Evolutionary conservation across 129 eudicot genomes (phyloP).

Genomic region (Artemisia tridentata): DNA sequence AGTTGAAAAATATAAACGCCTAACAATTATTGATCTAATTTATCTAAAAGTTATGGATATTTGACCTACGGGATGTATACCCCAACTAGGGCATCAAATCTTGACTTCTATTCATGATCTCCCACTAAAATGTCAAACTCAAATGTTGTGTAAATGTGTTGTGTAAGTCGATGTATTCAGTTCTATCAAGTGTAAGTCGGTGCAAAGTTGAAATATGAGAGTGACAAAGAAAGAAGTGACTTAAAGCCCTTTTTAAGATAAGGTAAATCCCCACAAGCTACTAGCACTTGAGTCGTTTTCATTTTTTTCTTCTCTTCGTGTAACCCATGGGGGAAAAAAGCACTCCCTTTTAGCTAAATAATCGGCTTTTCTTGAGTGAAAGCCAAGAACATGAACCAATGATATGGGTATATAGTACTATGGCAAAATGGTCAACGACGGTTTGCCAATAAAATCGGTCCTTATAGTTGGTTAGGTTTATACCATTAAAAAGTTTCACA

Average conservation of each 20-base stretch:
- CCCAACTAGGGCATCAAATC: conserved; percentile 28
- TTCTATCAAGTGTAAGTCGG: conserved; percentile 31
- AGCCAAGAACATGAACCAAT: conserved; percentile 41
- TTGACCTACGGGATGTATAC: conserved; percentile 29
- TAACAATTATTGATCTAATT: conserved; percentile 8
- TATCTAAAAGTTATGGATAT: neutral
- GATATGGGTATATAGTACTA: conserved; percentile 29
- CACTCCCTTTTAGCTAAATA: conserved; percentile 21
- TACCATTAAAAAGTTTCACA: conserved; percentile 22
- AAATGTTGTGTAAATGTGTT: conserved; percentile 20
- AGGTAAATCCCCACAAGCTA: too few relatives aligned
- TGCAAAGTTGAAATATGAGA: conserved; percentile 35
- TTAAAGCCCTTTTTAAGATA: conserved; percentile 2
- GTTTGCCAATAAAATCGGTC: conserved; percentile 30
- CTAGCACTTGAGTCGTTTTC: conserved; percentile 23
- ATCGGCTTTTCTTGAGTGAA: conserved; percentile 41
- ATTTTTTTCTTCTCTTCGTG: conserved; percentile 14
- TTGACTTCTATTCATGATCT: conserved; percentile 20
- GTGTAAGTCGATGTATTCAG: conserved; percentile 9
- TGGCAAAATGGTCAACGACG: conserved; percentile 24
- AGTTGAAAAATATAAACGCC: conserved; percentile 16
- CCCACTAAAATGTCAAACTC: conserved; percentile 23
- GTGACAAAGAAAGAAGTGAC: conserved; percentile 37
- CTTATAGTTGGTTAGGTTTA: conserved; percentile 36
- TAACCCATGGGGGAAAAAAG: conserved; percentile 15